Evolutionary conservation across 202 grass and related monocot species (phyloP).

Genomic region (Schoenoplectus tabernaemontani): DNA sequence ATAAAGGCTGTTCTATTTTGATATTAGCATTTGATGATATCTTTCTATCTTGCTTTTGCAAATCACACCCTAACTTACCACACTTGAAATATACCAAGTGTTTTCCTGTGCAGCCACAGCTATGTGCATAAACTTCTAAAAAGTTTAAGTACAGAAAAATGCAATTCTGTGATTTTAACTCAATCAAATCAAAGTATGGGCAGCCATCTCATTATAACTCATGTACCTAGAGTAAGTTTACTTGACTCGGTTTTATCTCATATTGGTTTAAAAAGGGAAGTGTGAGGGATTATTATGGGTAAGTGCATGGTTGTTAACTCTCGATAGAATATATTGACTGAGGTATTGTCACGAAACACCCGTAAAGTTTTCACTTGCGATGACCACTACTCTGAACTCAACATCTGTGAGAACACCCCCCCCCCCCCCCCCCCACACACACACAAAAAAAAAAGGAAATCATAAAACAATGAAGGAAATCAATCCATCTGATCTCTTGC

Average conservation of each 20-base stretch:
- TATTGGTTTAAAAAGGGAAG: background rate
- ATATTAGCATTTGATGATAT: conserved; percentile 7
- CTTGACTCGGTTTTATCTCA: background rate
- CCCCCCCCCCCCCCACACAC: no score
- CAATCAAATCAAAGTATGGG: background rate
- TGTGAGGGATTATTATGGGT: background rate
- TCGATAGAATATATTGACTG: background rate
- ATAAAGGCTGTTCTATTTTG: conserved; percentile 10
- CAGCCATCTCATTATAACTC: background rate
- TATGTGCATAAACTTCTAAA: background rate
- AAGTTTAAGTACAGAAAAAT: conserved; percentile 19
- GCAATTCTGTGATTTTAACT: background rate
- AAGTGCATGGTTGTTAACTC: background rate
- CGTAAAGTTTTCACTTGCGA: no score
- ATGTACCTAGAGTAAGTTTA: background rate
- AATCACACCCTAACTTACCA: background rate
- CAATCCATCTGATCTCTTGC: conserved; percentile 1
- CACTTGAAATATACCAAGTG: background rate
- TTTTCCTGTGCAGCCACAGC: background rate
- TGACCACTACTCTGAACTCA: no score
- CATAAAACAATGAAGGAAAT: background rate
- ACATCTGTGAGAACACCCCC: no score
- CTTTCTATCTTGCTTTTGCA: conserved; percentile 11
- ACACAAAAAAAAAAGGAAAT: no score
- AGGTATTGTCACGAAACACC: no score